Base-by-base conservation (phyloP, 2,329 filamentous ascomycete species). In the Simplicillium sp. region DNA sequence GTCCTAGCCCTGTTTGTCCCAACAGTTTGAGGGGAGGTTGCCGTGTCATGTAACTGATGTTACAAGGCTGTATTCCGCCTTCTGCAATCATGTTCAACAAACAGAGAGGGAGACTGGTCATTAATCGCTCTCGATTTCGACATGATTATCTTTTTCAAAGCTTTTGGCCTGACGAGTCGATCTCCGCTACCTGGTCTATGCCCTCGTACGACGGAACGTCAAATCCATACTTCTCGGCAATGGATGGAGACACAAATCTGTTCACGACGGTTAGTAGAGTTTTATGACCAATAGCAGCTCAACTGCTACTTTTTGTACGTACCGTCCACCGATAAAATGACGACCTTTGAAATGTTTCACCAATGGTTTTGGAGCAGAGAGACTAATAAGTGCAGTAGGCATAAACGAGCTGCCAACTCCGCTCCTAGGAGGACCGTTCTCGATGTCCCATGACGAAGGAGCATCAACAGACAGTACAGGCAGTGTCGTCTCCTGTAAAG, bases 401-500 rank as follows among this genome's bases (percentile, higher is more conserved):
- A 85, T 80, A 55, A 94, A 97, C 4, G 71, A 78, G 53, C 82
- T 82, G 1, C 88, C 90, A 0, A 86, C 73, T 0, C 87, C 90
- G 2, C 80, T 76, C 39, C 70, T 65, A 11, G 89, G 88, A 8
- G 90, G 90, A 0, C 92, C 92, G 11, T 71, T 68, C 55, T 95
- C 86, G 42, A 98, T 94, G 59, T 92, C 80, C 92, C 92, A 98
- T 2, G 86, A 92, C 28, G 87, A 94, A 1, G 92, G 92, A 7
- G 87, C 88, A 64, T 98, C 92, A 16, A 98, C 86, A 3, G 87
- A 84, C 3, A 92, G 82, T 0, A 97, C 84, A 0, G 88, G 85
- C 7, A 92, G 55, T 18, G 73, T 73, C 5, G 84, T 83, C 34
- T 80, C 71, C 50, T 87, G 77, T 31, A 98, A 70, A 7, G 84